Percentiles rank a stretch among this genome's conserved stretches.
These are phyloP conservation scores for Pseudozyma pruni DNA, from an alignment of 1,284 basidiomycete genomes.

Conservation along the genomic window DNA sequence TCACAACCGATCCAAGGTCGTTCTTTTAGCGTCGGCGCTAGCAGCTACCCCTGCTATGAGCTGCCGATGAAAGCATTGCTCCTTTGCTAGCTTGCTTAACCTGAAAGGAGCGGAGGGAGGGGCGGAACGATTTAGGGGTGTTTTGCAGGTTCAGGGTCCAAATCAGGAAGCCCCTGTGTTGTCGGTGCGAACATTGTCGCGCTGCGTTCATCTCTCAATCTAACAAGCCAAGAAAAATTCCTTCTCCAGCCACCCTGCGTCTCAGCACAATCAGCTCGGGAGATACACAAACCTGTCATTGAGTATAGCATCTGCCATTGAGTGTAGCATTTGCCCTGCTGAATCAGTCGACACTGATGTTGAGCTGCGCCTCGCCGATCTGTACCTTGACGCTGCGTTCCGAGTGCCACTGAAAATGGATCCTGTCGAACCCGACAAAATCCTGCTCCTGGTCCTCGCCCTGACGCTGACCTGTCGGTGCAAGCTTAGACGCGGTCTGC, in stretches of 20 bases:
- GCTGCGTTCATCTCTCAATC: not conserved
- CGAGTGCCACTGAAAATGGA: constrained; percentile 58
- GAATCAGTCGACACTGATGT: constrained; percentile 56
- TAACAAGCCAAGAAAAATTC: not conserved
- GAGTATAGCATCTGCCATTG: no score
- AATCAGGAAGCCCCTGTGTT: constrained; percentile 3
- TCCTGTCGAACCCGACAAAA: constrained; percentile 33
- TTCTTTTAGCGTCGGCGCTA: no score
- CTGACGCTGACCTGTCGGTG: not conserved
- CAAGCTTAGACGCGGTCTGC: not conserved
- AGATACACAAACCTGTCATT: no score
- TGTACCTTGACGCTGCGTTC: constrained; percentile 54
- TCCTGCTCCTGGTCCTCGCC: constrained; percentile 21
- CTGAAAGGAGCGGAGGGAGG: no score
- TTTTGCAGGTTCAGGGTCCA: constrained; percentile 15
- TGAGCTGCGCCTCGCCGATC: constrained; percentile 57
- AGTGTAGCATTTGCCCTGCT: no score
- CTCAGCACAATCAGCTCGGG: no score
- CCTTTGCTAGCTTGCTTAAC: no score
- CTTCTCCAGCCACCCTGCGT: no score
- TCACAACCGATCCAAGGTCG: no score
- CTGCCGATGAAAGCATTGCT: not conserved
- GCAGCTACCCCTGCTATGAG: no score
- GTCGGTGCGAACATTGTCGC: no score
- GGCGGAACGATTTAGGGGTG: constrained; percentile 7